Conservation (phyloP, 805 yeast species). For the Hanseniaspora hatyaiensis region DNA sequence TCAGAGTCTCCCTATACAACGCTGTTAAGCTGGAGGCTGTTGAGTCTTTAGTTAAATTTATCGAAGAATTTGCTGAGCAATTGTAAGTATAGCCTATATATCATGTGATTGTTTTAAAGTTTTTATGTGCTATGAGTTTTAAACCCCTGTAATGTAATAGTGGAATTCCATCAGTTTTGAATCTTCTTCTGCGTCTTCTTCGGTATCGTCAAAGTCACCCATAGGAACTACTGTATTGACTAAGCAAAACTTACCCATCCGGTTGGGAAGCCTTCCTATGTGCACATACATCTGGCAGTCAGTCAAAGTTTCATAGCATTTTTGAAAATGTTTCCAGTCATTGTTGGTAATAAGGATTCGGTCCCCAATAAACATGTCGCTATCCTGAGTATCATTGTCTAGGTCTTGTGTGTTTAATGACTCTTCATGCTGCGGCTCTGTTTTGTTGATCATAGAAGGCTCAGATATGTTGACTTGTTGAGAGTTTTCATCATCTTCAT, state of each 20-base stretch:
- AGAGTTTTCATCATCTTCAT: too few species aligned
- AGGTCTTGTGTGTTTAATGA: not conserved
- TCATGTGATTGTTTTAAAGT: not conserved
- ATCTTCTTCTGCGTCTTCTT: not conserved
- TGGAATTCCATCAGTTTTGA: conserved; percentile 6
- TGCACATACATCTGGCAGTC: conserved; percentile 12
- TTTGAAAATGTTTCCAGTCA: conserved; percentile 14
- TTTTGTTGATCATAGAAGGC: not conserved
- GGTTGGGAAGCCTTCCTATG: conserved; percentile 4
- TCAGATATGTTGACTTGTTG: too few species aligned
- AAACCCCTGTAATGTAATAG: conserved; percentile 3
- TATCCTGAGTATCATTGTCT: not conserved
- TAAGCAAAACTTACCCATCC: conserved; percentile 10
- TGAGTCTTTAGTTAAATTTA: conserved; percentile 43
- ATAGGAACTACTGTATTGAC: conserved; percentile 12
- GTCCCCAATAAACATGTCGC: not conserved
- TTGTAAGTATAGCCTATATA: conserved; percentile 23
- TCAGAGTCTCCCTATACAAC: conserved; percentile 85
- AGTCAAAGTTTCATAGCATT: conserved; percentile 9
- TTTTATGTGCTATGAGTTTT: not conserved
- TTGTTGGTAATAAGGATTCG: conserved; percentile 8
- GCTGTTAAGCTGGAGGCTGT: conserved; percentile 62
- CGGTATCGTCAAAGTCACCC: conserved; percentile 11
- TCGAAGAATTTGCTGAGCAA: conserved; percentile 47
- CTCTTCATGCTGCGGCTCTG: too few species aligned